A percentile compares a stretch with the other conserved stretches of the same genome.
phyloP scores from a whole-genome alignment of 2,329 filamentous ascomycete genomes.

The Mariannaea elegans region DNA sequence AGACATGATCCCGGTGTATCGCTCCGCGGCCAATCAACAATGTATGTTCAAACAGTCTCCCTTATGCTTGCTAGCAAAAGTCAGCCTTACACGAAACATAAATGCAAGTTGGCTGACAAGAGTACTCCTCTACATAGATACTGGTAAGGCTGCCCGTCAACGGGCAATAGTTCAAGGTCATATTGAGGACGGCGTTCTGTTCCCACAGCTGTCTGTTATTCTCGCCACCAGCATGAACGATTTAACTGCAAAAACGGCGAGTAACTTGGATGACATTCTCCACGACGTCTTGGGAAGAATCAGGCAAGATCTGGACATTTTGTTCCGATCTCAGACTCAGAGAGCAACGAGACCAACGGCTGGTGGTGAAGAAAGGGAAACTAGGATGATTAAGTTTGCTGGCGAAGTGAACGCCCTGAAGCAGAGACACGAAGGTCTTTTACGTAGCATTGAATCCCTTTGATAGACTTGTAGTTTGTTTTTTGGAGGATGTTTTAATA shows the following conservation, averaged over 20 bases:
- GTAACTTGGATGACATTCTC: background rate
- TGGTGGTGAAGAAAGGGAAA: background rate
- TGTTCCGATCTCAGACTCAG: background rate
- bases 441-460: background rate
- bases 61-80: background rate
- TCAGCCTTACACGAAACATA: background rate
- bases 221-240: constrained; percentile 2
- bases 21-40: background rate
- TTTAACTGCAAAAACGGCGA: background rate
- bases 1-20: constrained; percentile 23
- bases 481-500: too few relatives aligned
- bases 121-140: background rate
- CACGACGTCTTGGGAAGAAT: background rate
- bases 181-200: constrained; percentile 4
- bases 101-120: background rate
- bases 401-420: background rate
- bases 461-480: background rate
- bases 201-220: constrained; percentile 1
- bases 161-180: constrained; percentile 8
- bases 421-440: background rate
- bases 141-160: constrained; percentile 1
- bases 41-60: background rate
- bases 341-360: background rate
- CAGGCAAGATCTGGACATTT: background rate
- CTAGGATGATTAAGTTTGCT: background rate